Base-by-base conservation (phyloP, 139 green algal species). In the Tetraselmis striata region DNA sequence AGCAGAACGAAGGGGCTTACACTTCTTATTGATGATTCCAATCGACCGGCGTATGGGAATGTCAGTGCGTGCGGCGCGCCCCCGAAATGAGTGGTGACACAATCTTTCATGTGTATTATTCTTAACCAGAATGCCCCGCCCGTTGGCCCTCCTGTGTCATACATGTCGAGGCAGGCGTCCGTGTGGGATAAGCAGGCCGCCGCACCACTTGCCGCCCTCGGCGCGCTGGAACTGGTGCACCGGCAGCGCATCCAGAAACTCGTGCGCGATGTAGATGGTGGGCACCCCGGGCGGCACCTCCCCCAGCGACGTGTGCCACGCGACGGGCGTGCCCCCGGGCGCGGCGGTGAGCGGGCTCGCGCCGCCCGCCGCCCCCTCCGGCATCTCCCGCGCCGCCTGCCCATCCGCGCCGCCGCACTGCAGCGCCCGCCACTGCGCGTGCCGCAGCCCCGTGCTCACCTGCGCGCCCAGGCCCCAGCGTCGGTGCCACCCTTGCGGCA, bases 211-310 rank as follows among this genome's bases (percentile, higher is more conserved):
- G 11, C 45, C 45, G 11, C 45, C 45, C 18, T 67, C 45, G 45
- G 11, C 18, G 45, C 45, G 45, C n/a, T 92, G 87, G 76, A 99
- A 98, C 77, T 98, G 94, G 85, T 98, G 97, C 45, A 98, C 94
- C 0, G 97, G 97, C 67, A 99, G 89, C 0, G 97, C 97, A 78
- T 99, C 97, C 26, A 99, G 85, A 83, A 99, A 98, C 88, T 99
- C 97, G 82, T 99, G 95, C 2, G 92, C 95, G 1, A 99, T 92
- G 86, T 94, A 92, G 22, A 99, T 79, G 1, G 90, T 89, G 0
- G 94, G 95, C 1, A 29, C 24, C 30, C 87, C 86, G 0, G 24
- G 31, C 32, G 77, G 67, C 2, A 82, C 31, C 26, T 81, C 80
- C 29, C 31, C n/a, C 2, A 85, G 82, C 5, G 45, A 31, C 28